These are phyloP conservation scores for Lojkania enalia DNA, from an alignment of 2,329 filamentous ascomycete species.

Conservation along the genomic window DNA sequence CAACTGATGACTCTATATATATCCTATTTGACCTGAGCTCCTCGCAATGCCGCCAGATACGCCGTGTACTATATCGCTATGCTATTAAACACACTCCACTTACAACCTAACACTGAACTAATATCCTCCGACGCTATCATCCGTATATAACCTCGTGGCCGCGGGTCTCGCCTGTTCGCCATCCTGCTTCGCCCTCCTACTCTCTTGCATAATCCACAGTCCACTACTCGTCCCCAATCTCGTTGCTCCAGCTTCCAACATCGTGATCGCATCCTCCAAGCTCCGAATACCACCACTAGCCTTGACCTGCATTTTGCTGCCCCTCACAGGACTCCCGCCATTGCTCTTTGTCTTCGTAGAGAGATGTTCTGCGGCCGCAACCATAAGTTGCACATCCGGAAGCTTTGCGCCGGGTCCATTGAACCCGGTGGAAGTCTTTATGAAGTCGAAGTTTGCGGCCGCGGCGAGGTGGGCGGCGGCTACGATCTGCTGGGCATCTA, in stretches of 20 bases:
- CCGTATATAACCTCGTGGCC: conserved; percentile 42
- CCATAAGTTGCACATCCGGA: conserved; percentile 60
- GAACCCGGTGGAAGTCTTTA: conserved; percentile 65
- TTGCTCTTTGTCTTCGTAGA: conserved; percentile 33
- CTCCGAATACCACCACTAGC: conserved; percentile 61
- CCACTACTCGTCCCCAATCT: conserved; percentile 61
- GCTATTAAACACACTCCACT: too few relatives aligned
- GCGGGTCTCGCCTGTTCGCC: conserved; percentile 22
- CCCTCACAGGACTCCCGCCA: conserved; percentile 18
- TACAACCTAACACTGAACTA: too few relatives aligned
- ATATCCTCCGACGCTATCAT: conserved; percentile 33
- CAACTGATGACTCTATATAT: too few relatives aligned
- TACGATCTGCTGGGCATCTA: conserved; percentile 54
- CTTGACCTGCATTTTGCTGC: conserved; percentile 56
- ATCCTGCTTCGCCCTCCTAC: conserved; percentile 26
- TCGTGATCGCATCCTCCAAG: conserved; percentile 54
- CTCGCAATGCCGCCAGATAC: conserved; percentile 9
- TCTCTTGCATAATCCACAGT: conserved; percentile 59
- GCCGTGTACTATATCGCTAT: too few relatives aligned
- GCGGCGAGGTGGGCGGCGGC: conserved; percentile 57
- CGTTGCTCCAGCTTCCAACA: conserved; percentile 61
- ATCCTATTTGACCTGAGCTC: too few relatives aligned
- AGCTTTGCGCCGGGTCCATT: conserved; percentile 57
- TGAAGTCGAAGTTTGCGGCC: conserved; percentile 59
- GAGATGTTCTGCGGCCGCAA: conserved; percentile 51